These are phyloP conservation scores for Apiosordaria backusii DNA, from an alignment of 495 filamentous ascomycete species.

Conservation along the genomic window DNA sequence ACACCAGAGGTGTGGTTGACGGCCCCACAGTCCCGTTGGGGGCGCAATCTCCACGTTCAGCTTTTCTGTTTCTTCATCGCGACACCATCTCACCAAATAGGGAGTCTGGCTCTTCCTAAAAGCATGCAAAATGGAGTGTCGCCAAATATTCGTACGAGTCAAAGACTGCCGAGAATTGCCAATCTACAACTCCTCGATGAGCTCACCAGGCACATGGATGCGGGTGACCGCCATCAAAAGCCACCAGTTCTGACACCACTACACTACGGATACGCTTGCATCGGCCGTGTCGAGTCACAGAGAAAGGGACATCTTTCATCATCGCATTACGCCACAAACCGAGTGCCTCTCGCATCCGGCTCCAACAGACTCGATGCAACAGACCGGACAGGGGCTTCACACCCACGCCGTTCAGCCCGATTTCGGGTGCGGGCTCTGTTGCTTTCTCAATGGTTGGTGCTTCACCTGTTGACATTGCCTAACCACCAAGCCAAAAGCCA, in stretches of 20 bases:
- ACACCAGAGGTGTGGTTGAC: background rate
- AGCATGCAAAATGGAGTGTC: background rate
- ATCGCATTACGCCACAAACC: background rate
- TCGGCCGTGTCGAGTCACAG: no score
- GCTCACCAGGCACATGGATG: background rate
- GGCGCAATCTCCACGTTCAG: background rate
- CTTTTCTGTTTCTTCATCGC: background rate
- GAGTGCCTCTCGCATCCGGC: background rate
- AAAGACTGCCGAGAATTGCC: background rate
- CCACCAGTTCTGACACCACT: background rate
- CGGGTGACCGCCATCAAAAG: background rate
- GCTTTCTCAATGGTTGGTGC: background rate
- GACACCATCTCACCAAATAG: background rate
- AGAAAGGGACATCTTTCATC: background rate
- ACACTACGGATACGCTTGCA: no score
- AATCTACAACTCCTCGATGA: background rate
- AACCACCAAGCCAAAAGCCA: no score
- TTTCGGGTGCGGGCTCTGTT: background rate
- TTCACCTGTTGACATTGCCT: no score
- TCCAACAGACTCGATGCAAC: background rate
- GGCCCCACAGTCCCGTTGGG: background rate
- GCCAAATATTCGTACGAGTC: background rate
- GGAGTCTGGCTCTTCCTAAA: no score
- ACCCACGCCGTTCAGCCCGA: background rate
- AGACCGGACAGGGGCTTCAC: background rate